Base-by-base conservation (phyloP, 1,284 basidiomycete genomes). In the Xanthoconium separans region DNA sequence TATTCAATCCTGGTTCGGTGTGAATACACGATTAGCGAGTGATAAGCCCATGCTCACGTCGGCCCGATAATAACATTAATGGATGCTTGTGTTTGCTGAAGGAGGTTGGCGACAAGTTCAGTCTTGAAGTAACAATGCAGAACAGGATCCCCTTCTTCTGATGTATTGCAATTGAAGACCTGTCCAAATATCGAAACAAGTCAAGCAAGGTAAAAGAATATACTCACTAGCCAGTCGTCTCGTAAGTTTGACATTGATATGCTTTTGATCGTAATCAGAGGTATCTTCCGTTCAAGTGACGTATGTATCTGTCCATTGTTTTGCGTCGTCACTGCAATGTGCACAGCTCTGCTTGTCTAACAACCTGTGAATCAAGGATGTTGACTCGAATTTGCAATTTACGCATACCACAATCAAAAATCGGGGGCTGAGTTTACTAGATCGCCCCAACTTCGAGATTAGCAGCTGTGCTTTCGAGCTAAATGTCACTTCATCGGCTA, bases 81-180 rank as follows among this genome's bases (percentile, higher is more conserved):
- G 55, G 83, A 87, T 2, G 86, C 92, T 64, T 87, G 86, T 2
- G 93, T 93, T 55, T 92, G 73, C 60, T 89, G 89, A 55, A 95
- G 76, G 42, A 99, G 79, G 62, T 90, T 87, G 12, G 93, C 83
- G 10, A 87, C 79, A 50, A 99, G 78, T 70, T 99, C 97, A 0
- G 97, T 99, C 83, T 99, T 99, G 83, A 99, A 96, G 61, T 86
- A 80, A 63, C 92, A 95, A 58, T 85, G 90, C 65, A 99, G 81
- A 47, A 98, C 79, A 0, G 96, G 95, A 69, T 99, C 97, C n/a
- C 94, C 95, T 70, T 98, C 96, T 71, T 96, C 94, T 0, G 85
- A 82, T 29, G 81, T 76, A 55, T 80, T 85, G 42, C 87, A 84
- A 68, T 95, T 95, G 60, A 93, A 68, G 9, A 78, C 80, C 86